These are phyloP conservation scores for Iberis pinnata DNA, from an alignment of 345 rosid species.

Conservation along the genomic window DNA sequence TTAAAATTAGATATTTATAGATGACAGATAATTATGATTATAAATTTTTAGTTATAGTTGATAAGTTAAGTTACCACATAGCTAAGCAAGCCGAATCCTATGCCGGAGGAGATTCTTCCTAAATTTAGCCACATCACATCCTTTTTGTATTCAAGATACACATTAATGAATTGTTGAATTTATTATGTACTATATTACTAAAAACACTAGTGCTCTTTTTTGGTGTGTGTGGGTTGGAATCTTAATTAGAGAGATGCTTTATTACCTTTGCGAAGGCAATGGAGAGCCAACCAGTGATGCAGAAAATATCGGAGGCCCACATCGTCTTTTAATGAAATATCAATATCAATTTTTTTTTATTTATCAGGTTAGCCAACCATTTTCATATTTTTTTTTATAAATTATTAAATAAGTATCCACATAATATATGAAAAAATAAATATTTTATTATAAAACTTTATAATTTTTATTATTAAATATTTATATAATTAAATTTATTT, in stretches of 20 bases:
- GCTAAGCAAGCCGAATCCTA: conserved; percentile 33
- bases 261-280: conserved; percentile 45
- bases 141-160: conserved; percentile 21
- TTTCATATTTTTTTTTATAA: no score
- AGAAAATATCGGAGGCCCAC: conserved; percentile 35
- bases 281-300: conserved; percentile 44
- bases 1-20: not conserved
- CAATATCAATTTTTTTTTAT: no score
- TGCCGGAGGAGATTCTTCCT: conserved; percentile 37
- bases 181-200: not conserved
- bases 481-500: no score
- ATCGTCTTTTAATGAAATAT: conserved; percentile 38
- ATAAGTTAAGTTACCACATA: conserved; percentile 36
- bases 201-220: no score
- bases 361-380: no score
- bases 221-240: no score
- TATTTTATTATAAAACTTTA: no score
- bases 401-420: no score
- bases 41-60: not conserved
- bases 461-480: no score
- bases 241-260: no score
- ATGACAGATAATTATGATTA: not conserved
- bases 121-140: conserved; percentile 31
- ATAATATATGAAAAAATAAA: not conserved
- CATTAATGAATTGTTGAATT: not conserved